Evolutionary conservation across 2,329 filamentous ascomycete genomes (phyloP).

Genomic region (Talaromyces sp.): DNA sequence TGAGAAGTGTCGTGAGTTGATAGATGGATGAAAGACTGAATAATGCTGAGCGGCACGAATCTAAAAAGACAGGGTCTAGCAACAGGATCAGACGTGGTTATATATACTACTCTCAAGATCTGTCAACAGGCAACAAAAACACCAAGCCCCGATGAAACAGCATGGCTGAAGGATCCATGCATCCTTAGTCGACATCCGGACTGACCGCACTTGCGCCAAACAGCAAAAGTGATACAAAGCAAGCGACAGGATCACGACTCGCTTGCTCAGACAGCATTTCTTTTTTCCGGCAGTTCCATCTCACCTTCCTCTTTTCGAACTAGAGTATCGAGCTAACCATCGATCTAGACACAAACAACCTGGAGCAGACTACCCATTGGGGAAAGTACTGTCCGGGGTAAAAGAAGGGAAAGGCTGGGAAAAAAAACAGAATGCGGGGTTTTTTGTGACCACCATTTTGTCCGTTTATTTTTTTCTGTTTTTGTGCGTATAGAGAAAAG

Average conservation of each 20-base stretch:
- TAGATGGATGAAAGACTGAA: neutral
- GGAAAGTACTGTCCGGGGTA: conserved; percentile 7
- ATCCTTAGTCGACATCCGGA: neutral
- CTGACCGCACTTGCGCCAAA: neutral
- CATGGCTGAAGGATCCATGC: neutral
- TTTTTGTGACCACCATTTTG: neutral
- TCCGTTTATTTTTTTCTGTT: neutral
- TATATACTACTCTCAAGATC: conserved; percentile 1
- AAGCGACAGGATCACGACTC: neutral
- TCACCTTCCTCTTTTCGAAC: conserved; percentile 4
- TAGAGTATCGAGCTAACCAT: conserved; percentile 1
- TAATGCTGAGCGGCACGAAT: neutral
- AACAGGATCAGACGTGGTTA: neutral
- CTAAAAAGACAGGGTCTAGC: neutral
- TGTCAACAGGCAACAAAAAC: neutral
- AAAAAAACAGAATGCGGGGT: neutral
- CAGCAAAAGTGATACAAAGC: neutral
- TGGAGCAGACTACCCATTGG: neutral
- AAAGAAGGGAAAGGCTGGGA: neutral
- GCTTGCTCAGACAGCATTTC: neutral
- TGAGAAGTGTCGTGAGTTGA: neutral
- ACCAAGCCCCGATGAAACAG: neutral
- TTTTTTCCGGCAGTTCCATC: neutral
- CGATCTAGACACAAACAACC: conserved; percentile 1
- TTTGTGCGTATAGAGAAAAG: neutral